Base-by-base conservation (phyloP, 148 eudicot genomes). In the Spergularia bocconei region DNA sequence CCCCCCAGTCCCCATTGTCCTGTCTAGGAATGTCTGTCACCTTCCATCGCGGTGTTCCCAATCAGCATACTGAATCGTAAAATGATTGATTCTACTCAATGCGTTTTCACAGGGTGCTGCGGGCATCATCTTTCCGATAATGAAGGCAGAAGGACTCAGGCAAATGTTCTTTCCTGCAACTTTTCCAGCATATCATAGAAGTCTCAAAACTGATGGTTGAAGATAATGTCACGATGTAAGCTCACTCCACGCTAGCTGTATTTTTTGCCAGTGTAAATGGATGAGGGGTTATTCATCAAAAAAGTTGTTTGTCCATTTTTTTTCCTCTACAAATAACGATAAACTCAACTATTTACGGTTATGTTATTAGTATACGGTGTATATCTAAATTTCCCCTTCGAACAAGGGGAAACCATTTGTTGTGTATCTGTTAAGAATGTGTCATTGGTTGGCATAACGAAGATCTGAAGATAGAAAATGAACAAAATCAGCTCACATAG, bases 131-230 rank as follows among this genome's bases (percentile, higher is more conserved):
- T 86, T 92, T 64, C 97, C 94, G 8, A 91, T 91, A 17, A 89
- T 91, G 57, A 88, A 81, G 83, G 93, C 91, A 0, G 97, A 91
- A 82, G 97, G 97, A 19, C 83, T 90, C n/a, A 84, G 92, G 80
- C 95, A 92, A 84, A 85, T 89, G 92, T 90, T 92, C 84, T 90
- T 92, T 78, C 95, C 95, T 21, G 85, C 85, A 75, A 88, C 91
- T 25, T 74, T 90, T 47, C 94, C 92, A 19, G 91, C 95, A n/a
- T 87, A 85, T 68, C 80, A 92, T 29, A 81, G 91, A 74, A 84
- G 88, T 63, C 83, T 84, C 58, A 86, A 80, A 16, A 77, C 56
- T 85, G 79, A 87, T 58, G 25, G n/a, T 54, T 23, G 25, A 14
- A 57, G 41, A 36, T 39, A 50, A 17, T 3, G 52, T 50, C 29